Evolutionary conservation across 1,284 basidiomycete genomes (phyloP).

Genomic region (Meripilus lineatus): DNA sequence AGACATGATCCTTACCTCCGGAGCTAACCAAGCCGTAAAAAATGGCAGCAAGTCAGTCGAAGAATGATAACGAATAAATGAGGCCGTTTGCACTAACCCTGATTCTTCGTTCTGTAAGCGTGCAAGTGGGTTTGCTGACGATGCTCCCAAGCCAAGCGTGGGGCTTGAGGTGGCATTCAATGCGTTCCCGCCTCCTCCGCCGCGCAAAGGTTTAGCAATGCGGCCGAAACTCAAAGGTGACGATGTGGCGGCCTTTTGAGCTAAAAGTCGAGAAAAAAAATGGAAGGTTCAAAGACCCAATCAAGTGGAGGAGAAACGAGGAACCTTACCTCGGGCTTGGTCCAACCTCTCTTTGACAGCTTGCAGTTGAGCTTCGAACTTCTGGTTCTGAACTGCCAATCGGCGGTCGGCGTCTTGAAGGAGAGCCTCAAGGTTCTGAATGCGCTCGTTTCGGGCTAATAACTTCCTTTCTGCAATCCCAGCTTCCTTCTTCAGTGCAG

Average conservation of each 20-base stretch:
- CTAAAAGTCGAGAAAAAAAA: constrained; percentile 39
- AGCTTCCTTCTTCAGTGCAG: constrained; percentile 95
- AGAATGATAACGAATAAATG: constrained; percentile 14
- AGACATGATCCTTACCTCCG: constrained; percentile 23
- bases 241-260: constrained; percentile 69
- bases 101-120: constrained; percentile 78
- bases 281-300: constrained; percentile 1
- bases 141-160: constrained; percentile 39
- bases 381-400: constrained; percentile 88
- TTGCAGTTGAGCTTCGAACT: constrained; percentile 91
- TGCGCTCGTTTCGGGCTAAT: constrained; percentile 93
- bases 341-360: constrained; percentile 89
- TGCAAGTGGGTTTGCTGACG: constrained; percentile 54
- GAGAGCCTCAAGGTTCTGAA: constrained; percentile 90
- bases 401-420: constrained; percentile 93
- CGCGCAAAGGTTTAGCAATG: constrained; percentile 94
- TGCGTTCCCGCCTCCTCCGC: constrained; percentile 66
- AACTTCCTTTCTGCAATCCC: constrained; percentile 96
- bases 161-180: constrained; percentile 34
- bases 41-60: constrained; percentile 10
- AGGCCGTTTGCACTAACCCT: constrained; percentile 52
- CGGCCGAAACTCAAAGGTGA: constrained; percentile 83
- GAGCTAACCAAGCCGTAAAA: constrained; percentile 17
- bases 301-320: background rate
- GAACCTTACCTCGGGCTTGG: constrained; percentile 78